Evolutionary conservation across 352 stramenopile species (phyloP), one percentile per base, ranked within the genome.

Genomic region (Phytophthora citricola): DNA sequence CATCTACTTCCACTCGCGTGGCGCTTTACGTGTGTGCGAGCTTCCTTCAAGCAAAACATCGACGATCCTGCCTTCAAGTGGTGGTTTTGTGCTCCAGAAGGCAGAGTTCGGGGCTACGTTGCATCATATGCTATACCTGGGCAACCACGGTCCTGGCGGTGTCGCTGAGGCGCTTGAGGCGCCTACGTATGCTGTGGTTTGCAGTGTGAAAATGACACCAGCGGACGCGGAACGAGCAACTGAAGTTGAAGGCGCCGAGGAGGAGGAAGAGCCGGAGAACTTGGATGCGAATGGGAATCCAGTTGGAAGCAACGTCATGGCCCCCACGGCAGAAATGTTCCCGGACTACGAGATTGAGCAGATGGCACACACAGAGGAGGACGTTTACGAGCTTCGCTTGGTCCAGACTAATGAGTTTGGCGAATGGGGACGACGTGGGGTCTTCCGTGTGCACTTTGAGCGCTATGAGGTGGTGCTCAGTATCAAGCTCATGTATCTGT

Each of bases 1-100:
- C 59, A 93, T 94, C 49, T 96, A 94, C 62, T 96, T 92, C 73
- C 88, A 96, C 53, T 95, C 87, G 4, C 75, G 85, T 10, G 88
- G 88, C 22, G 78, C 77, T 1, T 73, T 96, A 14, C 86, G 88
- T 2, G 86, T 96, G 2, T 96, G 88, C 39, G 87, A 96, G 51
- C 70, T 94, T 15, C 88, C 88, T 4, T 90, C 87, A 0, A 91
- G 72, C 36, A 89, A 89, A 38, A 92, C 81, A 0, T 82, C 84
- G 26, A 92, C 82, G 3, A 81, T 94, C 31, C 59, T 94, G 1
- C 78, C 83, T 4, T 82, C 83, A 4, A 90, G 83, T 44, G 72
- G 83, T 49, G 88, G 88, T 1, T 92, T 93, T 59, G 83, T 94
- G 38, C 65, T 95, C 1, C 86, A 92, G 43, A 96, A 96, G 47